Conservation (phyloP, 2,329 filamentous ascomycete species). For the Purpureocillium lavendulum region DNA sequence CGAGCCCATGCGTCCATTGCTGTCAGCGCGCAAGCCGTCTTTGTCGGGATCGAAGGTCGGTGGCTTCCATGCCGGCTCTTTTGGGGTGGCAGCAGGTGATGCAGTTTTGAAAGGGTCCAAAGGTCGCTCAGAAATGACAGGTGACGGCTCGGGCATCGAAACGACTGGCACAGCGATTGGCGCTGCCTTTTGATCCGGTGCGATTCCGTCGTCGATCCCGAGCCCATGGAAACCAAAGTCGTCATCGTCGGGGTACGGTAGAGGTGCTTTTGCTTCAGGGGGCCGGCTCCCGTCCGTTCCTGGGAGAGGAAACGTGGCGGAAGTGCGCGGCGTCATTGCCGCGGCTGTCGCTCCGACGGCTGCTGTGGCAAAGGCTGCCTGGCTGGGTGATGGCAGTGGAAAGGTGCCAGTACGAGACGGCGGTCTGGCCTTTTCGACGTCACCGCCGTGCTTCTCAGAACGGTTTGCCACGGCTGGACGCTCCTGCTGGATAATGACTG, state of each 20-base stretch:
- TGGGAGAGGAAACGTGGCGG: conserved; percentile 21
- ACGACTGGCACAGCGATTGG: conserved; percentile 5
- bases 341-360: conserved; percentile 5
- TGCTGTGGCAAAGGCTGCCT: conserved; percentile 8
- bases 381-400: conserved; percentile 20
- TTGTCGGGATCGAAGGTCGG: conserved; percentile 33
- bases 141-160: conserved; percentile 14
- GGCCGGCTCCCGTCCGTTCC: conserved; percentile 11
- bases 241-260: conserved; percentile 32
- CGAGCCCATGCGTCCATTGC: conserved; percentile 33
- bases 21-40: conserved; percentile 24
- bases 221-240: conserved; percentile 12
- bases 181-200: conserved; percentile 1
- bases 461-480: conserved; percentile 13
- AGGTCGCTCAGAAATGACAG: background rate
- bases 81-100: conserved; percentile 2
- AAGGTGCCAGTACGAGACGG: conserved; percentile 26
- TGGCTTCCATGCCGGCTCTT: conserved; percentile 33
- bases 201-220: conserved; percentile 10
- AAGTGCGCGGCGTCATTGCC: conserved; percentile 12
- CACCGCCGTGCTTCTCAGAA: conserved; percentile 13
- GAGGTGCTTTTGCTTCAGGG: conserved; percentile 14
- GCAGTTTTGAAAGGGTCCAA: background rate
- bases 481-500: conserved; percentile 26
- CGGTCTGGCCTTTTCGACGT: conserved; percentile 15